Evolutionary conservation across 1,139 yeast species (phyloP).

Genomic region (Yamadazyma songkhlaensis): DNA sequence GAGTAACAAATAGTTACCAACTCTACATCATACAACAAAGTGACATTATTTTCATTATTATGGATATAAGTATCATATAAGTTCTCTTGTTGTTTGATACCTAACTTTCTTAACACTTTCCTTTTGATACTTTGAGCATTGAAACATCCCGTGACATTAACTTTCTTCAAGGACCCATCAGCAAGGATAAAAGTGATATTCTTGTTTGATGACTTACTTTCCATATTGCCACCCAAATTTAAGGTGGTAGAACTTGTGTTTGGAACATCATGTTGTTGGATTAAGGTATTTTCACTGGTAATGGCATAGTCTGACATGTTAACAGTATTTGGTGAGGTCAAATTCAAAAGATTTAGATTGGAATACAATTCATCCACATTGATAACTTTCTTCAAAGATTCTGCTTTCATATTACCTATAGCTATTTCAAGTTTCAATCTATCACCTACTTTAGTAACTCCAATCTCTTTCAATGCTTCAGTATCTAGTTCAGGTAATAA

Average conservation of each 20-base stretch:
- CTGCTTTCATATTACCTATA: constrained; percentile 39
- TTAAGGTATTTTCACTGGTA: constrained; percentile 15
- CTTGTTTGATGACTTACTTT: constrained; percentile 37
- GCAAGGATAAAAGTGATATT: constrained; percentile 66
- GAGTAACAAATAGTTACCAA: constrained; percentile 80
- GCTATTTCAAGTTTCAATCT: constrained; percentile 64
- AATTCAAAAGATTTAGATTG: constrained; percentile 20
- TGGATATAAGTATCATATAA: constrained; percentile 46
- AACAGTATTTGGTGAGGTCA: constrained; percentile 12
- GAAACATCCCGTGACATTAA: constrained; percentile 77
- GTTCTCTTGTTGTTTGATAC: constrained; percentile 39
- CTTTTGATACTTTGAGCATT: constrained; percentile 78
- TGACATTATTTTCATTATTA: constrained; percentile 26
- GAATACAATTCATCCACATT: constrained; percentile 28
- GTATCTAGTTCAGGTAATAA: constrained; percentile 65
- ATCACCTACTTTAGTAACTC: constrained; percentile 79
- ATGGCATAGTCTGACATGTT: constrained; percentile 12
- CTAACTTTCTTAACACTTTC: constrained; percentile 62
- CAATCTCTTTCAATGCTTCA: constrained; percentile 68
- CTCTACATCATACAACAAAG: constrained; percentile 70
- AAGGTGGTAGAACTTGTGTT: constrained; percentile 4
- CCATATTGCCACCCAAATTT: constrained; percentile 7
- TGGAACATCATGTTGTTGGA: constrained; percentile 11
- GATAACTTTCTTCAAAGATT: constrained; percentile 31
- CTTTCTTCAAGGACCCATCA: constrained; percentile 71